phyloP scores from a whole-genome alignment of 169 alveolate species.

The Theileria annulata region DNA sequence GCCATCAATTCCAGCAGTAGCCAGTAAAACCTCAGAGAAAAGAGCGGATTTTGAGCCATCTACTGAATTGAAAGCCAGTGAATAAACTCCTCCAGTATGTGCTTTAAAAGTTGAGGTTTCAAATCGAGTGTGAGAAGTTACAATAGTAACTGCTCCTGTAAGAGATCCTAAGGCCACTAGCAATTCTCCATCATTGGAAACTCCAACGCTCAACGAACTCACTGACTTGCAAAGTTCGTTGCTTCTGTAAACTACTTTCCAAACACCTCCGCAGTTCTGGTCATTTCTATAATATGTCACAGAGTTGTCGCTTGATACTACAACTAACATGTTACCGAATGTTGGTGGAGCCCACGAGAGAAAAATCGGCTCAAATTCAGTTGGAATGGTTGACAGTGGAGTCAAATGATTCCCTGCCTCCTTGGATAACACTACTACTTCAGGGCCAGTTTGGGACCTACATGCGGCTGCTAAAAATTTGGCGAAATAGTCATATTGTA shows the following conservation, averaged over 20 bases:
- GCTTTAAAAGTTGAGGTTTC: conserved; percentile 24
- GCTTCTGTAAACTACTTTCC: conserved; percentile 24
- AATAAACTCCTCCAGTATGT: conserved; percentile 50
- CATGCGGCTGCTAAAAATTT: conserved; percentile 60
- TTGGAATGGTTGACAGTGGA: conserved; percentile 18
- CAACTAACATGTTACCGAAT: conserved; percentile 27
- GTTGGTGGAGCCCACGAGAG: conserved; percentile 64
- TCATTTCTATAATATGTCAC: background rate
- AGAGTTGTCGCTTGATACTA: conserved; percentile 47
- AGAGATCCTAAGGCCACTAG: conserved; percentile 59
- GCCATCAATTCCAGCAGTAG: conserved; percentile 53
- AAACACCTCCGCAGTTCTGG: conserved; percentile 7
- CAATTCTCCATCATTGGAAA: conserved; percentile 32
- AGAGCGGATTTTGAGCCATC: no score
- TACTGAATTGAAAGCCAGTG: conserved; percentile 19
- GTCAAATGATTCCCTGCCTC: conserved; percentile 13
- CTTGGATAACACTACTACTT: conserved; percentile 49
- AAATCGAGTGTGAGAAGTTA: conserved; percentile 6
- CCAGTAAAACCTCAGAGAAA: conserved; percentile 18
- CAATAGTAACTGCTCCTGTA: conserved; percentile 42
- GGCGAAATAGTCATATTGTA: conserved; percentile 56
- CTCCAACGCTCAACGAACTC: conserved; percentile 54
- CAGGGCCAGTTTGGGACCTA: conserved; percentile 52
- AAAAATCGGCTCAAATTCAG: conserved; percentile 45
- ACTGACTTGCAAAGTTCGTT: conserved; percentile 38